A percentile compares a stretch with the other conserved stretches of the same genome.
Conservation (phyloP, 352 stramenopile genomes). For the Elongisporangium anandrum region DNA sequence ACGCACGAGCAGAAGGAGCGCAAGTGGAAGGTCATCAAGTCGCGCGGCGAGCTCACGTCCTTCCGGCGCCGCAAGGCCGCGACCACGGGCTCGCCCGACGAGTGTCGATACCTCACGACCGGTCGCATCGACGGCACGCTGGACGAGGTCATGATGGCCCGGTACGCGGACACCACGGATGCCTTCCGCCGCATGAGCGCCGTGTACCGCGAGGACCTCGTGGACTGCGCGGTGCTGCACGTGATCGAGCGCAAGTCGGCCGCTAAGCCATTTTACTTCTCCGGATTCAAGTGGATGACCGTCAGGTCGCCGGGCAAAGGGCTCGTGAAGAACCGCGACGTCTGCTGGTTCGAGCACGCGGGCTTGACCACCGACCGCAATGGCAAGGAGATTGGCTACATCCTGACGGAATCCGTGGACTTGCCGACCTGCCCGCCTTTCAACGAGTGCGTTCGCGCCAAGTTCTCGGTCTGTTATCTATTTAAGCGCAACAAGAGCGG, state of each 20-base stretch:
- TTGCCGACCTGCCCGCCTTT: conserved; percentile 59
- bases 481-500: conserved; percentile 73
- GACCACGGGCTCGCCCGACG: conserved; percentile 32
- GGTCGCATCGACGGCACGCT: conserved; percentile 63
- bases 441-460: conserved; percentile 60
- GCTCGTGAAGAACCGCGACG: conserved; percentile 73
- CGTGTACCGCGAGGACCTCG: conserved; percentile 71
- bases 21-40: conserved; percentile 74
- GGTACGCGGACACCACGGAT: conserved; percentile 68
- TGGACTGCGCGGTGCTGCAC: conserved; percentile 71
- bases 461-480: conserved; percentile 70
- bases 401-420: conserved; percentile 72
- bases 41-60: conserved; percentile 48
- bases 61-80: conserved; percentile 40
- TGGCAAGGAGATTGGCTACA: conserved; percentile 80
- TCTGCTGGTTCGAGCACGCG: conserved; percentile 78
- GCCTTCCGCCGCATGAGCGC: conserved; percentile 67
- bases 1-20: conserved; percentile 51
- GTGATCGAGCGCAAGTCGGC: conserved; percentile 47
- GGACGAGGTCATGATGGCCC: conserved; percentile 71
- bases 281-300: conserved; percentile 83
- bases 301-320: conserved; percentile 64
- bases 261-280: conserved; percentile 60
- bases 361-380: conserved; percentile 61
- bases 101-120: conserved; percentile 61